Evolutionary conservation across 2,329 filamentous ascomycete genomes (phyloP).

Genomic region (Monosporascus sp.): DNA sequence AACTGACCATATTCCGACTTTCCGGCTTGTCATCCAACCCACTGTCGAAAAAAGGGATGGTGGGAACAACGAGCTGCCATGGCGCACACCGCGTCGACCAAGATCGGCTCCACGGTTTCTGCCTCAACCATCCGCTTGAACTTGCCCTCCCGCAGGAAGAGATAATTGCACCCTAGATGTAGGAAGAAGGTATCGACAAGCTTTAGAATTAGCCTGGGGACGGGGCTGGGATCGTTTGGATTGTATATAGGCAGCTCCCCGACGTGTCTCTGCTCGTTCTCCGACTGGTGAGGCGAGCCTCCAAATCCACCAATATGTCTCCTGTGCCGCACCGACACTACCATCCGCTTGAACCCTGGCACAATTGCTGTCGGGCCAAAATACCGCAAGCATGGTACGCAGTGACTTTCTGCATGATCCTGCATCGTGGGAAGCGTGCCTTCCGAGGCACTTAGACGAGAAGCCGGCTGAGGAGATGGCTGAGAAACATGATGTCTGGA

Average conservation of each 20-base stretch:
- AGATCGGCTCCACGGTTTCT: conserved; percentile 74
- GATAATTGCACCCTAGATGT: conserved; percentile 80
- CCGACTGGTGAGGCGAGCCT: conserved; percentile 36
- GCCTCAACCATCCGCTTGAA: conserved; percentile 72
- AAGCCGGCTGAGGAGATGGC: too few relatives aligned
- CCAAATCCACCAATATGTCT: conserved; percentile 42
- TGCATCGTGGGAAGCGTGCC: conserved; percentile 24
- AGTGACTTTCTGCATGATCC: conserved; percentile 50
- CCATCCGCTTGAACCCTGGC: conserved; percentile 90
- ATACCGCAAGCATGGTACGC: conserved; percentile 85
- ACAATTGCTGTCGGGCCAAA: conserved; percentile 89
- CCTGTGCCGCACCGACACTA: conserved; percentile 66
- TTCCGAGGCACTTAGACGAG: too few relatives aligned
- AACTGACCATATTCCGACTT: conserved; percentile 68
- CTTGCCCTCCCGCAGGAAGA: conserved; percentile 68
- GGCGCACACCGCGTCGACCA: conserved; percentile 82
- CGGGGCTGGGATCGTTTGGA: conserved; percentile 61
- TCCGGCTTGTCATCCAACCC: conserved; percentile 42
- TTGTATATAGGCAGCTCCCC: conserved; percentile 72
- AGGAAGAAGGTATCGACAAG: conserved; percentile 76
- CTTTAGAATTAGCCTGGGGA: conserved; percentile 68
- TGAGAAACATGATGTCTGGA: too few relatives aligned
- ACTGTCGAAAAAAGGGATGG: conserved; percentile 45
- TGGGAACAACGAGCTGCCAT: conserved; percentile 77
- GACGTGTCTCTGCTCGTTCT: conserved; percentile 32